A percentile compares a stretch with the other conserved stretches of the same genome.
Conservation (phyloP, 2,329 filamentous ascomycete genomes). For the Alternaria arbusti region DNA sequence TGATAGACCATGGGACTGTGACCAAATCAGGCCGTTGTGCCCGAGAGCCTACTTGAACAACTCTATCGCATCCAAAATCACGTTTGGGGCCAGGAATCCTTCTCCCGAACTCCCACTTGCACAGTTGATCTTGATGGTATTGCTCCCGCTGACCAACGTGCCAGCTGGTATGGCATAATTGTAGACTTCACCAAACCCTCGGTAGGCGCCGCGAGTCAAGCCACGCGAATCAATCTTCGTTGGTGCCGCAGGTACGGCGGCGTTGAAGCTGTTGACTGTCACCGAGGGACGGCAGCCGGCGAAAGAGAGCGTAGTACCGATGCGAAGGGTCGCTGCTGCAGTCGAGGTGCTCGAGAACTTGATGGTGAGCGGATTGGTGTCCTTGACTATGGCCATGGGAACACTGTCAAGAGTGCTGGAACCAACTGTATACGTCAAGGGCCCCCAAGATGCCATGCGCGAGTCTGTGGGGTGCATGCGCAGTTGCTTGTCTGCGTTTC, state of each 20-base stretch:
- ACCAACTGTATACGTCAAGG: constrained; percentile 67
- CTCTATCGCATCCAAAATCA: constrained; percentile 48
- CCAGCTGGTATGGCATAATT: constrained; percentile 66
- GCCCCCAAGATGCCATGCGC: constrained; percentile 68
- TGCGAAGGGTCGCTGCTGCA: constrained; percentile 64
- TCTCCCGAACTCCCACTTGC: constrained; percentile 65
- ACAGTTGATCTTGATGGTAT: constrained; percentile 67
- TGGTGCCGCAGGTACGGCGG: constrained; percentile 60
- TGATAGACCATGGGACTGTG: too few relatives aligned
- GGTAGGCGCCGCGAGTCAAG: constrained; percentile 69
- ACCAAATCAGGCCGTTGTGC: neutral
- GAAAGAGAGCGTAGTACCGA: constrained; percentile 70
- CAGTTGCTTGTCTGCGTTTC: constrained; percentile 70
- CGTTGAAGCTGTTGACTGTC: constrained; percentile 63
- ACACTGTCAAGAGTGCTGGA: constrained; percentile 60
- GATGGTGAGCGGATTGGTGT: constrained; percentile 67
- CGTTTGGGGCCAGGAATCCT: constrained; percentile 64
- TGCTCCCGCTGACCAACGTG: constrained; percentile 64
- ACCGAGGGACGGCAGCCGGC: constrained; percentile 64
- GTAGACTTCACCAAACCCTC: constrained; percentile 69
- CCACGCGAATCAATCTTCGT: constrained; percentile 69
- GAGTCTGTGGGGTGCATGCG: constrained; percentile 72
- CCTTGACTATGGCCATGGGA: constrained; percentile 71
- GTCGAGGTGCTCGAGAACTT: constrained; percentile 62
- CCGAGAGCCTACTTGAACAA: constrained; percentile 28